Evolutionary conservation across 2,329 filamentous ascomycete genomes (phyloP).

Genomic region (Samsoniella hepiali): DNA sequence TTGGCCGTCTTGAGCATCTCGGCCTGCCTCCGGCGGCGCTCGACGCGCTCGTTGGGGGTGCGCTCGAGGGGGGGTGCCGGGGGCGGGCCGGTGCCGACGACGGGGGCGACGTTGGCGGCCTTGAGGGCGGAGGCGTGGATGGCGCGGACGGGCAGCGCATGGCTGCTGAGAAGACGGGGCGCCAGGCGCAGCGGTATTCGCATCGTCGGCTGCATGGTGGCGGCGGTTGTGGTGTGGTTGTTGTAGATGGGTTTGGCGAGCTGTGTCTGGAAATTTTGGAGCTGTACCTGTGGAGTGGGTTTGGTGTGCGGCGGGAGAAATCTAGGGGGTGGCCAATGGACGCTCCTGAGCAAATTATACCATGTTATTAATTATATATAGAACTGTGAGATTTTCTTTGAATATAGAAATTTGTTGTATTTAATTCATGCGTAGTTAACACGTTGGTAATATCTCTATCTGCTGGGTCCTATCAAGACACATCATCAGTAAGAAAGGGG

Average conservation of each 20-base stretch:
- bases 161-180: conserved; percentile 25
- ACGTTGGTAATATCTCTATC: too few relatives aligned
- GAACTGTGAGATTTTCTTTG: too few relatives aligned
- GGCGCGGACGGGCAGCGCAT: conserved; percentile 24
- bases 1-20: conserved; percentile 52
- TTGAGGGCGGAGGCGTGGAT: conserved; percentile 34
- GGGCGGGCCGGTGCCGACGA: conserved; percentile 57
- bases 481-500: background rate
- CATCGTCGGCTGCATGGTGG: conserved; percentile 40
- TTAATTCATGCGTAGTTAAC: background rate
- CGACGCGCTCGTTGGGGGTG: conserved; percentile 41
- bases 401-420: background rate
- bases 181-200: conserved; percentile 39
- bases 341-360: background rate
- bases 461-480: background rate
- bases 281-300: conserved; percentile 1
- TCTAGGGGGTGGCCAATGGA: background rate
- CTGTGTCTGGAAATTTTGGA: conserved; percentile 18
- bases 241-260: conserved; percentile 12
- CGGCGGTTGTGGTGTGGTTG: conserved; percentile 19
- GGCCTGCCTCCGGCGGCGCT: conserved; percentile 52
- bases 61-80: conserved; percentile 51
- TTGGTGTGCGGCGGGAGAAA: background rate
- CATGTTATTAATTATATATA: too few relatives aligned
- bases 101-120: conserved; percentile 48